Evolutionary conservation across 805 yeast species (phyloP).

Genomic region (Starmerella sirachaensis): DNA sequence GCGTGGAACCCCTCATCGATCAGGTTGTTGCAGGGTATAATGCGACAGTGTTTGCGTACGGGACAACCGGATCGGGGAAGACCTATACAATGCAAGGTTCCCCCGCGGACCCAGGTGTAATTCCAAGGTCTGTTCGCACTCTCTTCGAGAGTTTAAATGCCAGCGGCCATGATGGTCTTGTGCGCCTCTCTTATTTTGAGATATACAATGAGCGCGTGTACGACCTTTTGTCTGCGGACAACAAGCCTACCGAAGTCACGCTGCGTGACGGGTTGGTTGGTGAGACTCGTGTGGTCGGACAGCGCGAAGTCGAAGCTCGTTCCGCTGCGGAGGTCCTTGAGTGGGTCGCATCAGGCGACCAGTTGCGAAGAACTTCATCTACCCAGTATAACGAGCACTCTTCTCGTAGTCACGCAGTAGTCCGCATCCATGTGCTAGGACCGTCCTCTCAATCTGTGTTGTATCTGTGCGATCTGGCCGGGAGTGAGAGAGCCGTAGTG

Average conservation of each 20-base stretch:
- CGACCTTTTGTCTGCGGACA: slow-evolving; percentile 45
- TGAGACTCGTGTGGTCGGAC: slow-evolving; percentile 68
- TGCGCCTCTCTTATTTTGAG: slow-evolving; percentile 65
- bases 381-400: slow-evolving; percentile 83
- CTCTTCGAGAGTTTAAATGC: slow-evolving; percentile 34
- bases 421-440: slow-evolving; percentile 47
- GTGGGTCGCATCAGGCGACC: slow-evolving; percentile 58
- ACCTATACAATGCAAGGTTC: slow-evolving; percentile 78
- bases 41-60: slow-evolving; percentile 86
- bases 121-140: slow-evolving; percentile 51
- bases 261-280: slow-evolving; percentile 62
- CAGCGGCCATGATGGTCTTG: slow-evolving; percentile 22
- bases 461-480: slow-evolving; percentile 89
- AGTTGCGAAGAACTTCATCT: slow-evolving; percentile 64
- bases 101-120: slow-evolving; percentile 50
- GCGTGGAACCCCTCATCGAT: slow-evolving; percentile 42
- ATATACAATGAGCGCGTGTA: slow-evolving; percentile 79
- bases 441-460: slow-evolving; percentile 45
- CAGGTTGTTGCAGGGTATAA: slow-evolving; percentile 63
- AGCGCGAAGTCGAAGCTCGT: slow-evolving; percentile 47
- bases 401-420: slow-evolving; percentile 84
- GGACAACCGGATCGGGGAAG: slow-evolving; percentile 91
- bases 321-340: slow-evolving; percentile 49
- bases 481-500: slow-evolving; percentile 77
- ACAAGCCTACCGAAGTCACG: slow-evolving; percentile 35